These are phyloP conservation scores for Penicillium sp. DNA, from an alignment of 2,329 filamentous ascomycete species.

Conservation along the genomic window DNA sequence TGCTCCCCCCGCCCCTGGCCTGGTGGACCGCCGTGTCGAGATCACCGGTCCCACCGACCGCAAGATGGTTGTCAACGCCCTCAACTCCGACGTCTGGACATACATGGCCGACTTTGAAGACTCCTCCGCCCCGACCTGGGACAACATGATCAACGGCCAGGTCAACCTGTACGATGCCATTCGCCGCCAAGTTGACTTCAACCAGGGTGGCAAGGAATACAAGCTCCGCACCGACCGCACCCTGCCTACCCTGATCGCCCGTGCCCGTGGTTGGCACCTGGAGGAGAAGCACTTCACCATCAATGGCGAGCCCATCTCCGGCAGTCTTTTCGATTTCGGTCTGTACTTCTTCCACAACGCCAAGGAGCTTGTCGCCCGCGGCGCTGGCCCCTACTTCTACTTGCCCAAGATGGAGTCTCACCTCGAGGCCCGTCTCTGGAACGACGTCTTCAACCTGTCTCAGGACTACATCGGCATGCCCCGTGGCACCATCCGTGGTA, in stretches of 20 bases:
- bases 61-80: conserved; percentile 98
- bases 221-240: conserved; percentile 89
- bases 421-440: conserved; percentile 95
- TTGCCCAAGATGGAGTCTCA: conserved; percentile 98
- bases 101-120: conserved; percentile 99
- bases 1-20: conserved; percentile 83
- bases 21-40: conserved; percentile 91
- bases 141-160: conserved; percentile 99
- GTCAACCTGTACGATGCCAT: conserved; percentile 97
- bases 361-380: conserved; percentile 78
- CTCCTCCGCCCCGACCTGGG: conserved; percentile 94
- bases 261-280: conserved; percentile 94
- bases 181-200: conserved; percentile 92
- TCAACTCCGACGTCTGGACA: conserved; percentile 96
- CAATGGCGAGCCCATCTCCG: conserved; percentile 92
- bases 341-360: conserved; percentile 99
- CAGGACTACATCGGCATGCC: conserved; percentile 91
- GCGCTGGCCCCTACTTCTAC: conserved; percentile 94
- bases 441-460: conserved; percentile 92
- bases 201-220: conserved; percentile 92
- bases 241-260: conserved; percentile 87
- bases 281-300: conserved; percentile 98
- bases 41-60: conserved; percentile 96
- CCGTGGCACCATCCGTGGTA: conserved; percentile 89
- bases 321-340: conserved; percentile 92